Percentiles rank a stretch among this genome's conserved stretches.
phyloP scores from a whole-genome alignment of 352 stramenopile genomes.

The Phytophthora rubi region DNA sequence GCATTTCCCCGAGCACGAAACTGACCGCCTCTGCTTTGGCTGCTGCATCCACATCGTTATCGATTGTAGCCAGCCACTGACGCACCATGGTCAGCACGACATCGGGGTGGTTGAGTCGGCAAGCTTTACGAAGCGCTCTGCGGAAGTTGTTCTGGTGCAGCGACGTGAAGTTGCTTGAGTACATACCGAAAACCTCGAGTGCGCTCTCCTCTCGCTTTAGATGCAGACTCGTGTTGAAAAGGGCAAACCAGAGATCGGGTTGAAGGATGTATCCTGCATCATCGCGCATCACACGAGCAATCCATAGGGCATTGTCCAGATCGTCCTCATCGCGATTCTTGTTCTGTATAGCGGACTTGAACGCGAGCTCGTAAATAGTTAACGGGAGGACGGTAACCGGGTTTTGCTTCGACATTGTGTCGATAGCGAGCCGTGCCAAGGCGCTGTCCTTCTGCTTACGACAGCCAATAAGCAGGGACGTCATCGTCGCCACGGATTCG shows the following conservation, averaged over 20 bases:
- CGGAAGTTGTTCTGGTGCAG: conserved; percentile 41
- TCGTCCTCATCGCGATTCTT: conserved; percentile 11
- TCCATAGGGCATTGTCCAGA: conserved; percentile 39
- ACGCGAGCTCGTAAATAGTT: conserved; percentile 6
- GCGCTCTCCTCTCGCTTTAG: conserved; percentile 28
- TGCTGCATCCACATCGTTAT: conserved; percentile 14
- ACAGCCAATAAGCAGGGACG: conserved; percentile 10
- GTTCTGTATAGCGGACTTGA: conserved; percentile 13
- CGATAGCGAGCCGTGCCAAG: conserved; percentile 10
- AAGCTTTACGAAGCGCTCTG: conserved; percentile 42
- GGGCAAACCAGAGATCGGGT: conserved; percentile 43
- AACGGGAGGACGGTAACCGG: conserved; percentile 3
- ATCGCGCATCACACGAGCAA: conserved; percentile 34
- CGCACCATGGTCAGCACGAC: conserved; percentile 39
- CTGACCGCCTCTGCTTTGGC: conserved; percentile 32
- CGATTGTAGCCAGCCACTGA: conserved; percentile 30
- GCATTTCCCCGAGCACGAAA: conserved; percentile 48
- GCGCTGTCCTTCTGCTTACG: conserved; percentile 7
- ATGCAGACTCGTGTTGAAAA: conserved; percentile 51
- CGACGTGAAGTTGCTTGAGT: conserved; percentile 35
- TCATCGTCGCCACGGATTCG: conserved; percentile 8
- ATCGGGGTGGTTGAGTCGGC: conserved; percentile 32
- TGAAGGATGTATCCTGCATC: conserved; percentile 45
- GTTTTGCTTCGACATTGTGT: conserved; percentile 3
- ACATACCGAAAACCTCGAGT: conserved; percentile 34